Base-by-base conservation (phyloP, 768 basidiomycete species). In the Boletellus ananiceps region DNA sequence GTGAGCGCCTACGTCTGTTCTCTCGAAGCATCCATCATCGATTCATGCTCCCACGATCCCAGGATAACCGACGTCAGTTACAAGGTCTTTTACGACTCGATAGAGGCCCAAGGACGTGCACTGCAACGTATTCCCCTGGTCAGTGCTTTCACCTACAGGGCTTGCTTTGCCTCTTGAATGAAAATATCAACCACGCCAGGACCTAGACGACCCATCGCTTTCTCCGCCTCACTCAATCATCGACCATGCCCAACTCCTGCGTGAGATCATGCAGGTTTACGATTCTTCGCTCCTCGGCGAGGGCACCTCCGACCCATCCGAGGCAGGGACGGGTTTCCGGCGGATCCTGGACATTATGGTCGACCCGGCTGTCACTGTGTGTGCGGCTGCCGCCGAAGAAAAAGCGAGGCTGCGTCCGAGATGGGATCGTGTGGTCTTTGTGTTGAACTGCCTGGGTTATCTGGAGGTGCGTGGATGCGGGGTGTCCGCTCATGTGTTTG, bases 221-320 rank as follows among this genome's bases (percentile, higher is more conserved):
- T 75, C 79, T 2, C 87, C 94, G 2, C 92, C 94, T 0, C 72
- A 86, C 6, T 72, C 79, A 0, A 81, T 98, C 16, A 78, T 93
- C 31, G 92, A 96, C 56, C 84, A 93, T 37, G 76, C 81, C 0
- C 87, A 91, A 52, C 82, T 90, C 49, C 74, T 98, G 8, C 83
- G 88, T 12, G 93, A 97, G 64, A 82, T 96, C 55, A 87, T 94
- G 82, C 68, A 75, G 1, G 93, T 96, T 5, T 94, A 95, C 65
- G 83, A 89, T 31, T 86, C 88, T 0, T 93, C 93, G 0, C 76
- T 94, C 27, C 72, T 93, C 9, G 86, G 83, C 9, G 81, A 83
- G 27, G 52, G 55, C 0, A 34, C 41, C 4, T 40, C 55, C 0
- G 44, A 54, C 21, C 23, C 38, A 13, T 38, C 50, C 0, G 61